phyloP scores from a whole-genome alignment of 352 stramenopile species.

The Pythium periplocum region DNA sequence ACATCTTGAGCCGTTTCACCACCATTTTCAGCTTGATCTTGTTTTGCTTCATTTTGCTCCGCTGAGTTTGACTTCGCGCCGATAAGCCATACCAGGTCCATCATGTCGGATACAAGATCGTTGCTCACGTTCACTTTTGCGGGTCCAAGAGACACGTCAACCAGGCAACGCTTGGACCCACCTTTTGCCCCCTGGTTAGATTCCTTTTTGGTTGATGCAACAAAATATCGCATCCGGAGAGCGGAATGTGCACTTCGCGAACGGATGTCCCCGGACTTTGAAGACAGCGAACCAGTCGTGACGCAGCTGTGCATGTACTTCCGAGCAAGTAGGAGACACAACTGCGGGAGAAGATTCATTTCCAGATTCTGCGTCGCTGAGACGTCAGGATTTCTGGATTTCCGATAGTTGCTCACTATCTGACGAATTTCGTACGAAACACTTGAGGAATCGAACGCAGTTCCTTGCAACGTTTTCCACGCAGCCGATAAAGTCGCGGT shows the following conservation, averaged over 20 bases:
- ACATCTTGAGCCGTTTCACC: no score
- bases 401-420: constrained; percentile 8
- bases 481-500: constrained; percentile 3
- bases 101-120: not conserved
- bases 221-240: constrained; percentile 37
- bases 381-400: constrained; percentile 11
- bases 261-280: constrained; percentile 17
- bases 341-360: constrained; percentile 8
- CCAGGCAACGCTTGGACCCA: not conserved
- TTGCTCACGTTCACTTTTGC: not conserved
- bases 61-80: not conserved
- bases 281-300: not conserved
- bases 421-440: constrained; percentile 9
- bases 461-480: constrained; percentile 6
- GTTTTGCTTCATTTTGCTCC: no score
- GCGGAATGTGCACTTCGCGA: constrained; percentile 59
- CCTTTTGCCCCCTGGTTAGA: no score
- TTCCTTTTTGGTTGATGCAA: not conserved
- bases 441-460: constrained; percentile 5
- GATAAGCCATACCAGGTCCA: not conserved
- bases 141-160: constrained; percentile 4
- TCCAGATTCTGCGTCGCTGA: constrained; percentile 15
- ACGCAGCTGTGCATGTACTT: constrained; percentile 13
- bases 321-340: constrained; percentile 5
- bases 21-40: no score